Base-by-base conservation (phyloP, 441 rosid genomes). In the Monsonia emarginata region DNA sequence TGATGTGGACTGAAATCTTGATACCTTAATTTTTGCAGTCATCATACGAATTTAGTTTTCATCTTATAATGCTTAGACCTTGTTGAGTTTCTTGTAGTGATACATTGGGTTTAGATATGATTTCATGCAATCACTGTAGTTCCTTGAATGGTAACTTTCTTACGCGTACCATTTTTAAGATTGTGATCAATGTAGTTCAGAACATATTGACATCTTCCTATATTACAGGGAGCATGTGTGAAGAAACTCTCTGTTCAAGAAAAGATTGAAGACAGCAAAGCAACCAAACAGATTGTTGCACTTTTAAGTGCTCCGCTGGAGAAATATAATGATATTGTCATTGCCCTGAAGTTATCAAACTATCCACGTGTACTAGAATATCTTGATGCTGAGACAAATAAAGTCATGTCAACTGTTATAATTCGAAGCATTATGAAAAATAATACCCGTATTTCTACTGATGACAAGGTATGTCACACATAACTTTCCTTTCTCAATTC, bases 261-360 rank as follows among this genome's bases (percentile, higher is more conserved):
- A 72, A 94, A 85, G 88, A 75, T 88, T 78, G 83, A 89, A 68
- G 99, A 89, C 79, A 84, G 72, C 73, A 87, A 78, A 81, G 92
- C 97, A 24, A 86, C 95, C 21, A 94, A 89, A 80, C 97, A 91
- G 84, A 85, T 89, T 74, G 96, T 94, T 74, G 81, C 97, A 16
- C 94, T 94, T 73, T 88, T 91, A 77, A 94, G 96, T 85, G 94
- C 97, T 72, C 99, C 99, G 32, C 72, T 94, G 50, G 99, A 94
- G 81, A 94, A 94, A 76, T 94, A 94, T 69, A 94, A 91, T 74
- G 88, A 89, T 78, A 84, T 94, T 74, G 96, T 91, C 74, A 91
- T 81, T 66, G 90, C 93, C 32, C 78, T 91, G 80, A 91, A 91
- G 82, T 86, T 94, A 75, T 80, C 89, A 30, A 94, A 94, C 73